A percentile compares a stretch with the other conserved stretches of the same genome.
These are phyloP conservation scores for Ophiocordyceps polyrhachis-furcata DNA, from an alignment of 2,329 filamentous ascomycete species.

Conservation along the genomic window DNA sequence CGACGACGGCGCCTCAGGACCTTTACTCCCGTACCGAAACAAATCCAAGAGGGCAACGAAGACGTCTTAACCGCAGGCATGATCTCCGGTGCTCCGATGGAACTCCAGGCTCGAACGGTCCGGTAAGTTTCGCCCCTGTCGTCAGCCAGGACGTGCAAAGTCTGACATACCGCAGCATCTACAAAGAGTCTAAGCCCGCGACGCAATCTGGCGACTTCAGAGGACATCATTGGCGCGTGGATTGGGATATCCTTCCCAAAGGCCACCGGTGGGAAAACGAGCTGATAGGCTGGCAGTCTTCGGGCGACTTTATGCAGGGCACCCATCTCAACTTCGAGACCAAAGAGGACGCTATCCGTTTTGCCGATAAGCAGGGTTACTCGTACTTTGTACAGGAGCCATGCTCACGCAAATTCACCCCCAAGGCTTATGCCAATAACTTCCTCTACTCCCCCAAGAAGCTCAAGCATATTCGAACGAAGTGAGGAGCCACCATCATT, in stretches of 20 bases:
- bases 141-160: not conserved
- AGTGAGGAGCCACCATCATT: slow-evolving; percentile 29
- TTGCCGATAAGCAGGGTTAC: slow-evolving; percentile 97
- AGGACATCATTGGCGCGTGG: slow-evolving; percentile 80
- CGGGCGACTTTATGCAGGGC: slow-evolving; percentile 86
- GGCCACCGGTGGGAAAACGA: slow-evolving; percentile 98
- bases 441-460: slow-evolving; percentile 73
- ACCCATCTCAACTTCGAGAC: slow-evolving; percentile 76
- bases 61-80: slow-evolving; percentile 63
- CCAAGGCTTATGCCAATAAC: slow-evolving; percentile 95
- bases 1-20: slow-evolving; percentile 30
- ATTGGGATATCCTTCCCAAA: slow-evolving; percentile 87
- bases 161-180: slow-evolving; percentile 46
- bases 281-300: slow-evolving; percentile 97
- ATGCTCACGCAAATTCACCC: slow-evolving; percentile 65
- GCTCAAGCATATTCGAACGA: slow-evolving; percentile 72
- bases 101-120: slow-evolving; percentile 84
- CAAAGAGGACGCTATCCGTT: slow-evolving; percentile 87
- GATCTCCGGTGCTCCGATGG: slow-evolving; percentile 79
- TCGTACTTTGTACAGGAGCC: slow-evolving; percentile 98
- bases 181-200: slow-evolving; percentile 77
- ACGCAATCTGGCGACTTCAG: slow-evolving; percentile 89
- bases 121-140: slow-evolving; percentile 38
- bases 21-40: slow-evolving; percentile 80
- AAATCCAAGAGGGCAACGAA: slow-evolving; percentile 82